Conservation (phyloP, 179 eudicot species). For the Heliamphora pulchella region DNA sequence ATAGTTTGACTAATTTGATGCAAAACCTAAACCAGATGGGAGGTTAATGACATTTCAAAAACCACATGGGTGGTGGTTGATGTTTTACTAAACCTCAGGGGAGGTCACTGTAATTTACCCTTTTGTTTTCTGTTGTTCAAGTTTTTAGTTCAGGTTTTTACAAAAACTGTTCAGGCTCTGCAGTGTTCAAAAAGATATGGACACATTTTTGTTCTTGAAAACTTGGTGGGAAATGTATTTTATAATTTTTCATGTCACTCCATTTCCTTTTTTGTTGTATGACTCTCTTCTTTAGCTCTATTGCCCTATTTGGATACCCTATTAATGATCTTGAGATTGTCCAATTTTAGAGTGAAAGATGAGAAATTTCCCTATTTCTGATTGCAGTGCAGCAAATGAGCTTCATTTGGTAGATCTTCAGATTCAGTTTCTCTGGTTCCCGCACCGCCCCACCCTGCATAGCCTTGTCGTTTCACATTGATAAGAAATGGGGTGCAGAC, state of each 20-base stretch:
- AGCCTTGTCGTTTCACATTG: too few species aligned
- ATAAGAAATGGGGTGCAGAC: too few species aligned
- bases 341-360: neutral
- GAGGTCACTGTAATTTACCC: neutral
- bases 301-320: neutral
- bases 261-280: neutral
- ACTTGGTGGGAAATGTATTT: neutral
- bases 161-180: neutral
- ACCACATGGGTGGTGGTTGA: too few species aligned
- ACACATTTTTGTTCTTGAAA: neutral
- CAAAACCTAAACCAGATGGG: too few species aligned
- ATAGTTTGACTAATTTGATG: too few species aligned
- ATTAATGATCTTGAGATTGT: neutral
- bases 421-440: too few species aligned
- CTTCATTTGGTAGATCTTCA: too few species aligned
- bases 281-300: neutral
- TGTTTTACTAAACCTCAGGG: too few species aligned
- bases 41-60: too few species aligned
- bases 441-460: too few species aligned
- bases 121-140: neutral
- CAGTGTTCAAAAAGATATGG: neutral
- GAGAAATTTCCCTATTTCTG: too few species aligned
- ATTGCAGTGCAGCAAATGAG: too few species aligned
- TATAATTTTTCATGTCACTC: neutral
- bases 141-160: neutral